Base-by-base conservation (phyloP, 2,329 filamentous ascomycete genomes). In the Celoporthe dispersa region DNA sequence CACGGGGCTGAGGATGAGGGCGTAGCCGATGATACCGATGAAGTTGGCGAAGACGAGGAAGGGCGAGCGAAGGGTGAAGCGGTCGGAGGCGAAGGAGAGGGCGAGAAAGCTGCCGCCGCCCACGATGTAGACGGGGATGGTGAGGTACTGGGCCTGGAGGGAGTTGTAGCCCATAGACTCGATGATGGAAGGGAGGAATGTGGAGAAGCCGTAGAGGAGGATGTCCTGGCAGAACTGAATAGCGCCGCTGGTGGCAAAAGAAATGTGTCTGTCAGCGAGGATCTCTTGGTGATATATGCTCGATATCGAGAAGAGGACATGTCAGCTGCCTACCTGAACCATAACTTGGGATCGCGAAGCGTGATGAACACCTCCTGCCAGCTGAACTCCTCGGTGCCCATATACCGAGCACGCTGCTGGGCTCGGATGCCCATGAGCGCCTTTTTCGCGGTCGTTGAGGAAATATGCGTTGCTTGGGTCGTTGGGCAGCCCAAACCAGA, bases 391-490 rank as follows among this genome's bases (percentile, higher is more conserved):
- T 84, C 83, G 51, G 78, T 80, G 48, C 85, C 84, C 80, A 84
- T 84, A 70, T 88, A 88, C 65, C 81, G 79, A 1, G 78, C 79
- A 4, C 81, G 76, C 69, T 84, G 84, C 28, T 80, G 79, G 55
- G 80, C 81, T 31, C 80, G 74, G 60, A 73, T 73, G 1, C 72
- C 68, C 70, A 90, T 85, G 12, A 90, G 80, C n/a, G 80, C 80
- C 74, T 85, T 87, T 77, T 92, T 89, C 62, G n/a, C 86, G 82
- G 1, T 82, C 78, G 16, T 79, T 85, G 28, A 92, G 82, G 77
- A 89, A 92, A 73, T 85, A 87, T 0, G 90, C 89, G 3, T 84
- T 87, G 60, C 87, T 84, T 0, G 88, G 86, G 25, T 86, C 83
- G 75, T 92, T 87, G 2, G 90, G 87, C 9, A 92, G 80, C 37